Percentiles rank a stretch among this genome's conserved stretches.
phyloP scores from a whole-genome alignment of 352 stramenopile species.

The Plasmopara muralis region DNA sequence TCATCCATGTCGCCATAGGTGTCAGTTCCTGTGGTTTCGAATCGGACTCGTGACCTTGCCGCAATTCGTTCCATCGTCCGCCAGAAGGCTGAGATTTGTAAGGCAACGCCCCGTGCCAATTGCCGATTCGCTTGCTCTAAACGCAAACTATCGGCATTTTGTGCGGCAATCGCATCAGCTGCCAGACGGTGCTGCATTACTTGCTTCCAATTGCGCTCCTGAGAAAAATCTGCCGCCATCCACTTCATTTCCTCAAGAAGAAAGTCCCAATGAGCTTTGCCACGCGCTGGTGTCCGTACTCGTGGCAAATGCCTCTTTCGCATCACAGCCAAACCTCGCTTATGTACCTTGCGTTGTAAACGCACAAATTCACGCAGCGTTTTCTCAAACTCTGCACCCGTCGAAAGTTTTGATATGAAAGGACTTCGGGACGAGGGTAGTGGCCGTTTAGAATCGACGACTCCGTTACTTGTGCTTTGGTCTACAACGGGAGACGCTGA shows the following conservation, averaged over 20 bases:
- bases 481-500: conserved; percentile 7
- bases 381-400: conserved; percentile 43
- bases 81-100: conserved; percentile 79
- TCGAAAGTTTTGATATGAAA: conserved; percentile 12
- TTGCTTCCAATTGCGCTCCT: conserved; percentile 96
- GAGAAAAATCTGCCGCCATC: conserved; percentile 94
- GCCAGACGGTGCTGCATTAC: conserved; percentile 58
- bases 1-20: conserved; percentile 10
- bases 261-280: conserved; percentile 89
- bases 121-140: conserved; percentile 62
- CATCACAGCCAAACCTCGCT: conserved; percentile 31
- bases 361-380: conserved; percentile 44
- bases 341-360: conserved; percentile 36
- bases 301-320: conserved; percentile 70
- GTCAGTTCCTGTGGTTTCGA: conserved; percentile 37
- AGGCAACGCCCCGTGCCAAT: conserved; percentile 52
- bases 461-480: conserved; percentile 12
- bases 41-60: conserved; percentile 62
- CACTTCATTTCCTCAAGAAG: conserved; percentile 96
- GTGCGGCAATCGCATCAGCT: conserved; percentile 51
- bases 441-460: conserved; percentile 6
- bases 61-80: conserved; percentile 80
- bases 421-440: conserved; percentile 7
- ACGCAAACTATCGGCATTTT: conserved; percentile 60
- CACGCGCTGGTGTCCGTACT: conserved; percentile 39